phyloP scores from a whole-genome alignment of 2,329 filamentous ascomycete genomes.

The Pestalotiopsis fici region DNA sequence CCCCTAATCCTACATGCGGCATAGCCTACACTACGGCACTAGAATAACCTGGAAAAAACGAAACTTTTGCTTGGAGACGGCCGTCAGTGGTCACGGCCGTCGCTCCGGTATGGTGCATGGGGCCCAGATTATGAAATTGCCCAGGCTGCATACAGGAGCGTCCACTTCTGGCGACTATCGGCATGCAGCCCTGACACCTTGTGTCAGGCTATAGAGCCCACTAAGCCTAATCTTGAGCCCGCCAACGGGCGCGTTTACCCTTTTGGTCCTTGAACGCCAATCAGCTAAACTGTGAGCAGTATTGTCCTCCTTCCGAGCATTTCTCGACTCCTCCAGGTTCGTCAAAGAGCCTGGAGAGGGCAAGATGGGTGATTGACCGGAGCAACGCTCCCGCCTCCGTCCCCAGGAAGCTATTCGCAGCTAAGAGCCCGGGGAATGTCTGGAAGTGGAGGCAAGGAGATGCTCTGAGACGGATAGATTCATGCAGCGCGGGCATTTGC shows the following conservation, averaged over 20 bases:
- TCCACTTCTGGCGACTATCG: not conserved
- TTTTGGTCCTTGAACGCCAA: not conserved
- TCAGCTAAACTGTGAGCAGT: not conserved
- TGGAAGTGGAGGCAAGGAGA: not conserved
- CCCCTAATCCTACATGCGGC: not conserved
- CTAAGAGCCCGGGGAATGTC: not conserved
- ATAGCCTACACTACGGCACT: not conserved
- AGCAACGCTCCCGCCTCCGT: not conserved
- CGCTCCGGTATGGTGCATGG: too few species aligned
- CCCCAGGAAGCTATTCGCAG: not conserved
- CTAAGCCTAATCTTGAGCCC: not conserved
- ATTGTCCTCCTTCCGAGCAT: not conserved
- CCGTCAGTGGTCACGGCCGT: too few species aligned
- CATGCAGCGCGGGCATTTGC: not conserved
- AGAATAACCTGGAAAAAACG: not conserved
- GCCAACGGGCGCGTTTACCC: not conserved
- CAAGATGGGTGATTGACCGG: not conserved
- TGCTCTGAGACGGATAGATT: not conserved
- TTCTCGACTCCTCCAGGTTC: not conserved
- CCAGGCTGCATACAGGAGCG: too few species aligned
- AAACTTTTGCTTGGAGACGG: not conserved
- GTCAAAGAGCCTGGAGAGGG: not conserved
- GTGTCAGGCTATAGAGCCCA: not conserved
- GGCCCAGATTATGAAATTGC: too few species aligned
- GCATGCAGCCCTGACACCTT: not conserved